Percentiles rank a stretch among this genome's conserved stretches.
Conservation (phyloP, 106 monocot genomes). For the Dendrobium officinale region DNA sequence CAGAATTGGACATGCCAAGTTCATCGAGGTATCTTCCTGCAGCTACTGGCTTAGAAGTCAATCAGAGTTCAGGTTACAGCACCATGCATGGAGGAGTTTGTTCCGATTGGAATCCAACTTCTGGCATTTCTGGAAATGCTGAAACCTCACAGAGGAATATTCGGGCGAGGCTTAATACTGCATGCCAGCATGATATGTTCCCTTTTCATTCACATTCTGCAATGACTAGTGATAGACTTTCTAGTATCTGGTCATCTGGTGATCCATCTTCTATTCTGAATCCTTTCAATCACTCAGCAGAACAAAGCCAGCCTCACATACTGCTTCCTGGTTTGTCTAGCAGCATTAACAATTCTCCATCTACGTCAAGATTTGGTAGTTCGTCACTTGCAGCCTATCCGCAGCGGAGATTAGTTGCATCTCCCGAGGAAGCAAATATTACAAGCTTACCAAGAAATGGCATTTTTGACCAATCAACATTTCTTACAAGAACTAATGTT, state of each 20-base stretch:
- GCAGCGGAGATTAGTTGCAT: conserved; percentile 22
- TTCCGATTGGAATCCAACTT: conserved; percentile 15
- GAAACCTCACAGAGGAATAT: conserved; percentile 52
- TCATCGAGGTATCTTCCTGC: conserved; percentile 22
- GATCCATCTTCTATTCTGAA: conserved; percentile 29
- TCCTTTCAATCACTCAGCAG: conserved; percentile 30
- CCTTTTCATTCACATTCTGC: conserved; percentile 24
- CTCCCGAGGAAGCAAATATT: conserved; percentile 20
- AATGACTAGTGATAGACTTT: conserved; percentile 20
- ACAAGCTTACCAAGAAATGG: conserved; percentile 19
- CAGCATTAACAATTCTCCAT: conserved; percentile 7
- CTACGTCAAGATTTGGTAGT: conserved; percentile 25
- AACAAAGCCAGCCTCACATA: conserved; percentile 23
- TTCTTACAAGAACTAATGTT: conserved; percentile 20
- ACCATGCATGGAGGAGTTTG: conserved; percentile 7
- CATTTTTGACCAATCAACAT: conserved; percentile 9
- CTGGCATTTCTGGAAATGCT: conserved; percentile 16
- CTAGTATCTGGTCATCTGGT: conserved; percentile 25
- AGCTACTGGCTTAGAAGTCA: conserved; percentile 23
- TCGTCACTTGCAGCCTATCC: conserved; percentile 24
- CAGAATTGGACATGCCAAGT: conserved; percentile 21
- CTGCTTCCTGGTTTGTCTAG: conserved; percentile 23
- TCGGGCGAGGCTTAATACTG: conserved; percentile 38
- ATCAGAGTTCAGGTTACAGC: conserved; percentile 20
- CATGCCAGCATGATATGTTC: conserved; percentile 22